These are phyloP conservation scores for Peribolospora kevripleyi DNA, from an alignment of 768 basidiomycete species.

Conservation along the genomic window DNA sequence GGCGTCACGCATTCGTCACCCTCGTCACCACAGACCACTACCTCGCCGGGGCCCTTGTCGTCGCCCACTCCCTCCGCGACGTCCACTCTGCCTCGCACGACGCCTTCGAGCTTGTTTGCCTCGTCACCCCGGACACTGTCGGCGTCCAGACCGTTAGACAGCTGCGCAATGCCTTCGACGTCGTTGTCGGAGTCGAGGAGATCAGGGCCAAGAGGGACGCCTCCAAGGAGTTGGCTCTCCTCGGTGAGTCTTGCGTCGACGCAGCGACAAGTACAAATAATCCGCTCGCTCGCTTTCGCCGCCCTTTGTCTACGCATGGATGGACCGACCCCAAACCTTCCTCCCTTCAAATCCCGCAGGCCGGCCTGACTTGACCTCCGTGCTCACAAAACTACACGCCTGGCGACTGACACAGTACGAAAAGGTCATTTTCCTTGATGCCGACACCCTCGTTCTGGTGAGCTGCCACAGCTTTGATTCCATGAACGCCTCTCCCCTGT, in stretches of 20 bases:
- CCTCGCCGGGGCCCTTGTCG: conserved; percentile 71
- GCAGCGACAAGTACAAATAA: not conserved
- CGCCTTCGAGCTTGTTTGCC: conserved; percentile 43
- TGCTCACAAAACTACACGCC: conserved; percentile 86
- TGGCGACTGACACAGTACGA: conserved; percentile 72
- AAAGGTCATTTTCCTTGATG: conserved; percentile 76
- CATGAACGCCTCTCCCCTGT: too few relatives aligned
- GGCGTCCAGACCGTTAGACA: conserved; percentile 56
- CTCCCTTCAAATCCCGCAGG: conserved; percentile 27
- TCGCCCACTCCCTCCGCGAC: conserved; percentile 62
- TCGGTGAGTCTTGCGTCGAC: conserved; percentile 33
- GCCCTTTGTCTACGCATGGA: not conserved
- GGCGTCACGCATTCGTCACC: conserved; percentile 57
- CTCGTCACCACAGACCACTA: conserved; percentile 79
- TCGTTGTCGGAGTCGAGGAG: conserved; percentile 76
- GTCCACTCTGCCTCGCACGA: conserved; percentile 37
- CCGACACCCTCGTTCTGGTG: conserved; percentile 56
- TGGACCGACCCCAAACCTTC: not conserved
- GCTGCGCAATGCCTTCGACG: conserved; percentile 51
- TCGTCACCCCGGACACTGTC: conserved; percentile 84
- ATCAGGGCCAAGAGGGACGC: conserved; percentile 42
- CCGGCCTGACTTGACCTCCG: conserved; percentile 73
- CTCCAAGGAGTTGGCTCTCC: conserved; percentile 36
- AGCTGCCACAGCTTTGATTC: too few relatives aligned
- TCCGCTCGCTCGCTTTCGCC: not conserved